Evolutionary conservation across 169 alveolate species (phyloP), one percentile per base, ranked within the genome.

Genomic region (Cryptosporidium sp.): DNA sequence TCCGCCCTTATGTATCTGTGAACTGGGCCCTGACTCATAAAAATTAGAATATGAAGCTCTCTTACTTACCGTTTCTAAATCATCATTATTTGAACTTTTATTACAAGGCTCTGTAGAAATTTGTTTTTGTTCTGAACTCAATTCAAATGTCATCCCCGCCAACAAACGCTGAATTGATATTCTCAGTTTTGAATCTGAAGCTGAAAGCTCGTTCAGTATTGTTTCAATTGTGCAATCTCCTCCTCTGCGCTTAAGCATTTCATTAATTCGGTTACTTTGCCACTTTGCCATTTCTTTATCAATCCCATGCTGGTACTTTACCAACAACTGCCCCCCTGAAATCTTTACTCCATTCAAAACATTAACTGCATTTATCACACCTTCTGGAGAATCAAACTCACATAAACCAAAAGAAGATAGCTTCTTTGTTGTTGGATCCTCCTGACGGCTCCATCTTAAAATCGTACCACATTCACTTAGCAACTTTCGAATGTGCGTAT

Each of bases 351-450:
- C 86, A 70, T 89, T 65, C 67, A 93, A 92, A 35, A 71, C 89
- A 23, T 80, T 71, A 35, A 93, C 69, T 50, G 93, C 92, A 67
- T 91, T 91, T 43, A 87, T 70, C 12, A 86, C 95, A n/a, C 92
- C 93, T 52, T 69, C 87, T 31, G 94, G 86, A 68, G 92, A 92
- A 37, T 70, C 91, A 86, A 87, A 93, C 70, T 93, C 95, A 70
- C 95, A 93, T 70, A 93, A 87, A 23, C 93, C 95, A 73, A 93
- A 93, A 21, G 93, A 71, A 51, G 94, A 87, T 14, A 92, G 86
- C 68, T 89, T 87, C 41, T 86, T 86, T 33, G 94, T 91, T 59
- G 93, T 84, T 16, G 95, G 95, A 69, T 93, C 94, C 21, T 85
- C 71, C 70, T 91, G 93, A 41, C 95, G 89, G 41, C 85, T 86